Evolutionary conservation across 108 stramenopile species (phyloP).

Genomic region (Nannochloropsis salina): DNA sequence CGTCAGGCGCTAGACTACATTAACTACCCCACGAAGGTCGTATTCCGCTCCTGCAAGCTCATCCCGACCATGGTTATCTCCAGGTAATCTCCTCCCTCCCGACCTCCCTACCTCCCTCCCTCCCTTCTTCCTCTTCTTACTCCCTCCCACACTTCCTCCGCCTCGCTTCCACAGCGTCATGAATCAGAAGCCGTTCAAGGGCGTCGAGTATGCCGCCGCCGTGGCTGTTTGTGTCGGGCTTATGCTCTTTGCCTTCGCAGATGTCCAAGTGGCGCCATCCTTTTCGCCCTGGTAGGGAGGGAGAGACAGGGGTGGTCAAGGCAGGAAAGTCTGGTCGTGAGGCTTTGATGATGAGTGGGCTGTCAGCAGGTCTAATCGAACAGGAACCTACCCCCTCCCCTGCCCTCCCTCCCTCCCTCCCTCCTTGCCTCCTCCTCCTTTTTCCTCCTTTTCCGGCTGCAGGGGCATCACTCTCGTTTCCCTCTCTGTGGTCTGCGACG

Average conservation of each 20-base stretch:
- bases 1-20: constrained; percentile 75
- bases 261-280: constrained; percentile 68
- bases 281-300: constrained; percentile 47
- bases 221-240: constrained; percentile 76
- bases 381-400: no score
- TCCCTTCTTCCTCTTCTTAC: not conserved
- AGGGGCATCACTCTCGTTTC: constrained; percentile 76
- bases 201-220: constrained; percentile 73
- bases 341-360: no score
- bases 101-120: not conserved
- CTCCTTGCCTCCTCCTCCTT: not conserved
- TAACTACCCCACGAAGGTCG: constrained; percentile 92
- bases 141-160: constrained; percentile 76
- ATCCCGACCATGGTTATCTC: constrained; percentile 89
- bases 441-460: constrained; percentile 49
- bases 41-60: constrained; percentile 82
- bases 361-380: no score
- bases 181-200: constrained; percentile 65
- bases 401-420: not conserved
- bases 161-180: constrained; percentile 75
- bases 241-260: constrained; percentile 80
- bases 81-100: constrained; percentile 23
- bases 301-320: not conserved
- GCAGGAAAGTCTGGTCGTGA: not conserved
- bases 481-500: constrained; percentile 79